These are phyloP conservation scores for Leccinellum albellum DNA, from an alignment of 768 basidiomycete genomes.

Conservation along the genomic window DNA sequence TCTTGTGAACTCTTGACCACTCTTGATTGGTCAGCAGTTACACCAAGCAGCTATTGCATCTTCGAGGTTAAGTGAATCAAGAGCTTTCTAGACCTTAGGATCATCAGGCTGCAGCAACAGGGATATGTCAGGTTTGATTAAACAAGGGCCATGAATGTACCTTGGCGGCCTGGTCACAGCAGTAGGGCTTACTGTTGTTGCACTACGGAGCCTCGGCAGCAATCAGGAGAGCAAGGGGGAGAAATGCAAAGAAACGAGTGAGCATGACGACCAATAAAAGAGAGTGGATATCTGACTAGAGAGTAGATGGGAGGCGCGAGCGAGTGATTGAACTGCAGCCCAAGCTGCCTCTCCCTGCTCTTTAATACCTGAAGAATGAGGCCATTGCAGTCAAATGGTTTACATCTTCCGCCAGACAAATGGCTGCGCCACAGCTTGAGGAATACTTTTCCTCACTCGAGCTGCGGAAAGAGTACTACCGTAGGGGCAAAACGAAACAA, in stretches of 20 bases:
- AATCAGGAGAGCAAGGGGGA: conserved; percentile 14
- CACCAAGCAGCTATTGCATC: not conserved
- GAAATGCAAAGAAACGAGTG: conserved; percentile 15
- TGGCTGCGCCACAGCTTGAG: not conserved
- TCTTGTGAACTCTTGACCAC: too few relatives aligned
- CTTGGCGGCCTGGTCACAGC: not conserved
- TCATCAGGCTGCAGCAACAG: not conserved
- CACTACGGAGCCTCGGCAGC: conserved; percentile 1
- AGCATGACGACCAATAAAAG: conserved; percentile 8
- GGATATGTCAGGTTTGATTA: not conserved
- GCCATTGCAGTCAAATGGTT: not conserved
- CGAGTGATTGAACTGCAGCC: not conserved
- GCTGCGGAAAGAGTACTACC: not conserved
- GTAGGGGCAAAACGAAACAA: not conserved
- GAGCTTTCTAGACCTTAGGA: not conserved
- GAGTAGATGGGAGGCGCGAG: not conserved
- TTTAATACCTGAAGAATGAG: not conserved
- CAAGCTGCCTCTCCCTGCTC: too few relatives aligned
- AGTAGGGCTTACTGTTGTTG: not conserved
- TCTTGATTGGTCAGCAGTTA: too few relatives aligned
- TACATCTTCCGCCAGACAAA: not conserved
- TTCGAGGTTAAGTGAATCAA: not conserved
- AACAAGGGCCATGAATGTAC: not conserved
- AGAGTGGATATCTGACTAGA: not conserved
- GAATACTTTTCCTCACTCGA: not conserved